phyloP scores from a whole-genome alignment of 805 yeast genomes.

The Lipomyces chichibuensis region DNA sequence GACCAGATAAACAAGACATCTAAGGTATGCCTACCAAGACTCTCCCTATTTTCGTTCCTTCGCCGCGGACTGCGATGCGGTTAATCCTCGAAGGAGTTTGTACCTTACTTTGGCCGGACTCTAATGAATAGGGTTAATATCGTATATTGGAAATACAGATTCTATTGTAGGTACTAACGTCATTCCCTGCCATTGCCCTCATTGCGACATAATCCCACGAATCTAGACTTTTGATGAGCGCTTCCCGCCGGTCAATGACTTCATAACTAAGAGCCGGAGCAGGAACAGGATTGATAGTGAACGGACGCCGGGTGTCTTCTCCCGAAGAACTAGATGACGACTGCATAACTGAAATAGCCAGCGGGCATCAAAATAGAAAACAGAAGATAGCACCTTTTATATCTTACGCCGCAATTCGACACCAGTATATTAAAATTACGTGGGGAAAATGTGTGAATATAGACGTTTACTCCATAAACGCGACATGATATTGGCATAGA shows the following conservation, averaged over 20 bases:
- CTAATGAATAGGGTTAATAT: slow-evolving; percentile 7
- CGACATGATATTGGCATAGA: neutral
- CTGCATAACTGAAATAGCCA: neutral
- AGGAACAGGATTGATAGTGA: slow-evolving; percentile 13
- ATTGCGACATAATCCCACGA: slow-evolving; percentile 32
- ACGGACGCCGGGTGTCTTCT: slow-evolving; percentile 6
- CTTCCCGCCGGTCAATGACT: slow-evolving; percentile 31
- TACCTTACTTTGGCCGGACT: slow-evolving; percentile 24
- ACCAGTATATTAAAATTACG: too few species aligned
- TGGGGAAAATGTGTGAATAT: too few species aligned
- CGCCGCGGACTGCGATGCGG: neutral
- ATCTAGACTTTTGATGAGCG: slow-evolving; percentile 19
- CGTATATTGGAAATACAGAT: neutral
- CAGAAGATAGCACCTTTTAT: too few species aligned
- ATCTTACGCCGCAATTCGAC: neutral
- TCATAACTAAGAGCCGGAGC: slow-evolving; percentile 26
- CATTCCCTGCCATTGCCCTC: slow-evolving; percentile 23
- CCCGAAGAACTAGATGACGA: neutral
- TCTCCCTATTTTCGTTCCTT: neutral
- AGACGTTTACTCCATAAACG: neutral
- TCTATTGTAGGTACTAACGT: slow-evolving; percentile 11
- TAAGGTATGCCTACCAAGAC: neutral
- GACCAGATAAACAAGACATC: neutral
- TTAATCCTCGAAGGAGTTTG: slow-evolving; percentile 15
- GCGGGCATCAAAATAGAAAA: neutral